phyloP scores from a whole-genome alignment of 1,284 basidiomycete genomes.

The Coniferiporia weirii region DNA sequence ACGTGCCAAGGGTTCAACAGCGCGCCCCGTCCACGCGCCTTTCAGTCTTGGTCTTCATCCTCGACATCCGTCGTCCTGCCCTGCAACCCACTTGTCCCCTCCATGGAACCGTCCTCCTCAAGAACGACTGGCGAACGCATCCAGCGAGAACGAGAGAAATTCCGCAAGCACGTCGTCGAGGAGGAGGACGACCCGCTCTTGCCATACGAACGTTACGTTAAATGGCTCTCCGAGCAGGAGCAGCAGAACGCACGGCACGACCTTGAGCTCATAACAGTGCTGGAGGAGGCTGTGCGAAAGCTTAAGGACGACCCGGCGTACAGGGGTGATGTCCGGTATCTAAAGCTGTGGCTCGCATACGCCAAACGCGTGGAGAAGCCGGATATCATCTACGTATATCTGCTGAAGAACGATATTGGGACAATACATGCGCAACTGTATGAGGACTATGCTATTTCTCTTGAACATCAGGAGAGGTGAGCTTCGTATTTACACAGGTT shows the following conservation, averaged over 20 bases:
- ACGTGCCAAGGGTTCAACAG: not conserved
- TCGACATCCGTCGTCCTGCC: not conserved
- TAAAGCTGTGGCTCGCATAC: constrained; percentile 85
- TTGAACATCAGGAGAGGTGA: constrained; percentile 72
- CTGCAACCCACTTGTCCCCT: not conserved
- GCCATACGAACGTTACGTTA: constrained; percentile 58
- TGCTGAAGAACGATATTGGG: constrained; percentile 78
- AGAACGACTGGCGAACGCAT: not conserved
- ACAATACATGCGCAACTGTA: constrained; percentile 75
- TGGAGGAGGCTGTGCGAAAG: constrained; percentile 69
- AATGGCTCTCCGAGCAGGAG: constrained; percentile 50
- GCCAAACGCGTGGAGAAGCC: constrained; percentile 58
- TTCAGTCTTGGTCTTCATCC: not conserved
- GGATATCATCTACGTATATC: constrained; percentile 62
- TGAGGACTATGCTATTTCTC: constrained; percentile 76
- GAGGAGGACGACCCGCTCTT: constrained; percentile 72
- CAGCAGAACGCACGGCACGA: constrained; percentile 44
- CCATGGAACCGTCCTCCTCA: constrained; percentile 14
- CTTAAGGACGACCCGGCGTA: constrained; percentile 81
- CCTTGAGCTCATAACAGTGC: constrained; percentile 56
- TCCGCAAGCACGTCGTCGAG: constrained; percentile 7
- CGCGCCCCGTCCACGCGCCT: not conserved
- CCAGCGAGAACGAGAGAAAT: constrained; percentile 6
- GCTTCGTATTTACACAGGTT: constrained; percentile 28
- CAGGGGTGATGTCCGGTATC: constrained; percentile 81